Conservation (phyloP, 2,329 filamentous ascomycete genomes). For the Ophiognomonia clavigignenti-juglandacearum region DNA sequence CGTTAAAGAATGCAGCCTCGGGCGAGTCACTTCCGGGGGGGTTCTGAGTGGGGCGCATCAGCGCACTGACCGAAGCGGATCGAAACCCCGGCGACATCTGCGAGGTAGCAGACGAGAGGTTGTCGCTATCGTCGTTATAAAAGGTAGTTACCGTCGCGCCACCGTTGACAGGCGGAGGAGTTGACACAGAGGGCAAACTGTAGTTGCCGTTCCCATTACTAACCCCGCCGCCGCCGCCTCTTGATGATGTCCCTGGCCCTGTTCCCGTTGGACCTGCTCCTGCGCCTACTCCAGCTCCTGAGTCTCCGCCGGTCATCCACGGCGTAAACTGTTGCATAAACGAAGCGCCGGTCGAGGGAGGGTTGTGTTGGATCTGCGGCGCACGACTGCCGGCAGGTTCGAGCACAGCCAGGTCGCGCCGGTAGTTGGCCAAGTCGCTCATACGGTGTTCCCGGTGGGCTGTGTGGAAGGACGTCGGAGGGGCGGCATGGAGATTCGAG, state of each 20-base stretch:
- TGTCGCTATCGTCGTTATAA: slow-evolving; percentile 72
- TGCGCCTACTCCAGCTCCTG: background rate
- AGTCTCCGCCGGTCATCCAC: slow-evolving; percentile 43
- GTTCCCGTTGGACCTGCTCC: slow-evolving; percentile 13
- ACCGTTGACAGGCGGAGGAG: slow-evolving; percentile 28
- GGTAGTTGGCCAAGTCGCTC: slow-evolving; percentile 64
- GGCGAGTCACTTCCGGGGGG: slow-evolving; percentile 54
- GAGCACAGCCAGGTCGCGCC: slow-evolving; percentile 65
- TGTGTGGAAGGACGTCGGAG: slow-evolving; percentile 17
- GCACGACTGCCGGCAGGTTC: slow-evolving; percentile 54
- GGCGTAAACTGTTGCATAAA: slow-evolving; percentile 49
- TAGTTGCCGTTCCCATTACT: slow-evolving; percentile 15
- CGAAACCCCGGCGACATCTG: slow-evolving; percentile 70
- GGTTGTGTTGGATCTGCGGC: slow-evolving; percentile 45
- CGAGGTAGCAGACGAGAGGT: slow-evolving; percentile 51
- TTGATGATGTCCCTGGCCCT: slow-evolving; percentile 13
- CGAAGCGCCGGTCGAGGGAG: slow-evolving; percentile 43
- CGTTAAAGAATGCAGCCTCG: slow-evolving; percentile 56
- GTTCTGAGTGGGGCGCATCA: slow-evolving; percentile 31
- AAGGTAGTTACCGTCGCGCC: slow-evolving; percentile 51
- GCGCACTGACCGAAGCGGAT: slow-evolving; percentile 34
- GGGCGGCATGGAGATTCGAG: slow-evolving; percentile 37
- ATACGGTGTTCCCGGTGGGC: slow-evolving; percentile 47
- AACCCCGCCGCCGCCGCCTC: slow-evolving; percentile 26
- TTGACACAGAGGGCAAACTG: too few relatives aligned